Conservation (phyloP, 2,329 filamentous ascomycete genomes). For the Colletotrichum tamarilloi region DNA sequence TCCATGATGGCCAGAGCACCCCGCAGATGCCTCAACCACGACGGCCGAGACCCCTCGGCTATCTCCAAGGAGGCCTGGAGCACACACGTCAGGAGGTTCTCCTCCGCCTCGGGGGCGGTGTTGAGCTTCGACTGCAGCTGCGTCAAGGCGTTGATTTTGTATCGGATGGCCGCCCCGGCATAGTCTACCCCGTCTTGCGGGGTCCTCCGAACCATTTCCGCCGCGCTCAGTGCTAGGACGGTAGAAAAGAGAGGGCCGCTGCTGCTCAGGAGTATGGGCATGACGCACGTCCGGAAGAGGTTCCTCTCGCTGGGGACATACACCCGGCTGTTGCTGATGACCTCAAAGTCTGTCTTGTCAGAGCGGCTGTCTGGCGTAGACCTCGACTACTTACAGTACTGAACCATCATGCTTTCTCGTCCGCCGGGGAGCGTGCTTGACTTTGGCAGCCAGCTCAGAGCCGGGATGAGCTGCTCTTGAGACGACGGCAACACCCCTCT, state of each 20-base stretch:
- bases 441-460: too few relatives aligned
- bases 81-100: conserved; percentile 14
- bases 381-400: conserved; percentile 14
- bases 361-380: background rate
- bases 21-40: conserved; percentile 12
- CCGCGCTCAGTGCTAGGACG: conserved; percentile 8
- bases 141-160: conserved; percentile 2
- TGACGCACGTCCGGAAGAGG: conserved; percentile 9
- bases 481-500: too few relatives aligned
- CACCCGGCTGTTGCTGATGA: conserved; percentile 16
- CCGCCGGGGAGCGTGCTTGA: background rate
- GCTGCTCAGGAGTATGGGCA: conserved; percentile 12
- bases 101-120: background rate
- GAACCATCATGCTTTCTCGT: background rate
- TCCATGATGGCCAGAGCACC: conserved; percentile 6
- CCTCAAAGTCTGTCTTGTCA: conserved; percentile 11
- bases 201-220: background rate
- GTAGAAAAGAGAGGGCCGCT: conserved; percentile 10
- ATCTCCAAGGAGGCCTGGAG: conserved; percentile 20
- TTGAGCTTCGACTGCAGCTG: conserved; percentile 11
- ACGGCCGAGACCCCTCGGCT: background rate
- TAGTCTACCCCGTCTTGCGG: conserved; percentile 6
- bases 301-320: conserved; percentile 8
- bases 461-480: too few relatives aligned
- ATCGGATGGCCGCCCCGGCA: background rate